These are phyloP conservation scores for Camellia oleifera DNA, from an alignment of 179 eudicot species.

Conservation along the genomic window DNA sequence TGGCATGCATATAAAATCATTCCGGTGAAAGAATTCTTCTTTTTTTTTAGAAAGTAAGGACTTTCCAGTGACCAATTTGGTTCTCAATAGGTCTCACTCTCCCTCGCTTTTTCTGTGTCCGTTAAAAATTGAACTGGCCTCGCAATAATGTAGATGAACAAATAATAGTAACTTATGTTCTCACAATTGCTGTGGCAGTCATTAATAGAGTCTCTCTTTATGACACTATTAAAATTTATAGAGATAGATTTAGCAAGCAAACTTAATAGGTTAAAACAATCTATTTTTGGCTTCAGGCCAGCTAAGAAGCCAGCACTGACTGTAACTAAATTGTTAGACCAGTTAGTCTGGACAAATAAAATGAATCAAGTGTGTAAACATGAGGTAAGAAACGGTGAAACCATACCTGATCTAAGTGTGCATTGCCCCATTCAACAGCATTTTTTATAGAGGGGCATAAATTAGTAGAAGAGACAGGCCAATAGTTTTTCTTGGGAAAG, in stretches of 20 bases:
- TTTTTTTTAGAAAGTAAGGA: not conserved
- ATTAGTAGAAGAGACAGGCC: conserved; percentile 55
- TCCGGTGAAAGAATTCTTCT: not conserved
- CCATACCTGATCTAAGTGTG: conserved; percentile 48
- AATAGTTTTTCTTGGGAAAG: conserved; percentile 63
- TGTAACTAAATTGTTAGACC: not conserved
- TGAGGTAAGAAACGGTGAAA: conserved; percentile 7
- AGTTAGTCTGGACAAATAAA: not conserved
- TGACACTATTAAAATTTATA: too few relatives aligned
- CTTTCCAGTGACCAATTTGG: not conserved
- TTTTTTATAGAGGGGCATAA: conserved; percentile 59
- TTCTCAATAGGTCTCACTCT: not conserved
- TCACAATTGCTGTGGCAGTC: not conserved
- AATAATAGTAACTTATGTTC: not conserved
- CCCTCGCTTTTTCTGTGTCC: not conserved
- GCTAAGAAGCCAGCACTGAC: not conserved
- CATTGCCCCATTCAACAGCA: conserved; percentile 84
- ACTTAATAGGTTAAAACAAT: too few relatives aligned
- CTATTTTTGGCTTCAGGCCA: not conserved
- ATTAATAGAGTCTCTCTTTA: too few relatives aligned
- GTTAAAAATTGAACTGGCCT: not conserved
- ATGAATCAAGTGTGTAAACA: not conserved
- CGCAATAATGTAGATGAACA: not conserved
- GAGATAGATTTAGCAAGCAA: too few relatives aligned
- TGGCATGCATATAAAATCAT: not conserved